Evolutionary conservation across 441 rosid genomes (phyloP).

Genomic region (California macrophylla): DNA sequence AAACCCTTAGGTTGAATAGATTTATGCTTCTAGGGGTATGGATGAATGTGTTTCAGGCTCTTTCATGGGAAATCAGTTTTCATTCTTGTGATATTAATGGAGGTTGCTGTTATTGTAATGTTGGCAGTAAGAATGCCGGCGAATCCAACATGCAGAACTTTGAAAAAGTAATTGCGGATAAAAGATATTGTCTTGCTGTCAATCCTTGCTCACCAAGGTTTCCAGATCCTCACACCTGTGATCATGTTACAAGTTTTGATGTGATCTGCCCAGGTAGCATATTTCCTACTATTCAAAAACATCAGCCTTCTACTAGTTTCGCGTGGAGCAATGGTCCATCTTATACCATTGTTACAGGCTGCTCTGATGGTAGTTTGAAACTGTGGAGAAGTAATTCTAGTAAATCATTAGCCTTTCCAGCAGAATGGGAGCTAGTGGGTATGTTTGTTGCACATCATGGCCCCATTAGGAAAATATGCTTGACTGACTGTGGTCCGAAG

Average conservation of each 20-base stretch:
- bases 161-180: slow-evolving; percentile 38
- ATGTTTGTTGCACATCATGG: slow-evolving; percentile 47
- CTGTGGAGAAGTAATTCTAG: slow-evolving; percentile 60
- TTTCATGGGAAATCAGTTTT: slow-evolving; percentile 64
- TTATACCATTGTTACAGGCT: slow-evolving; percentile 80
- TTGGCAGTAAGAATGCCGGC: slow-evolving; percentile 32
- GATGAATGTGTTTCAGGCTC: slow-evolving; percentile 52
- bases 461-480: slow-evolving; percentile 45
- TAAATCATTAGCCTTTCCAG: slow-evolving; percentile 26
- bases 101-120: slow-evolving; percentile 39
- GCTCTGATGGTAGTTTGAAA: slow-evolving; percentile 68
- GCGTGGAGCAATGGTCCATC: slow-evolving; percentile 31
- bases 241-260: slow-evolving; percentile 62
- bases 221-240: slow-evolving; percentile 51
- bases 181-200: slow-evolving; percentile 44
- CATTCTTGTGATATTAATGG: slow-evolving; percentile 38
- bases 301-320: slow-evolving; percentile 24
- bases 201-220: slow-evolving; percentile 50
- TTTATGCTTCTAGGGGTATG: slow-evolving; percentile 73
- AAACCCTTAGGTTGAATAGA: slow-evolving; percentile 36
- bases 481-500: slow-evolving; percentile 59
- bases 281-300: slow-evolving; percentile 26
- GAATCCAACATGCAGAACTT: slow-evolving; percentile 33
- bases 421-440: slow-evolving; percentile 77
- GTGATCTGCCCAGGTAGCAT: slow-evolving; percentile 44